Evolutionary conservation across 805 yeast genomes (phyloP).

Genomic region (Tanozyma kutaoensis): DNA sequence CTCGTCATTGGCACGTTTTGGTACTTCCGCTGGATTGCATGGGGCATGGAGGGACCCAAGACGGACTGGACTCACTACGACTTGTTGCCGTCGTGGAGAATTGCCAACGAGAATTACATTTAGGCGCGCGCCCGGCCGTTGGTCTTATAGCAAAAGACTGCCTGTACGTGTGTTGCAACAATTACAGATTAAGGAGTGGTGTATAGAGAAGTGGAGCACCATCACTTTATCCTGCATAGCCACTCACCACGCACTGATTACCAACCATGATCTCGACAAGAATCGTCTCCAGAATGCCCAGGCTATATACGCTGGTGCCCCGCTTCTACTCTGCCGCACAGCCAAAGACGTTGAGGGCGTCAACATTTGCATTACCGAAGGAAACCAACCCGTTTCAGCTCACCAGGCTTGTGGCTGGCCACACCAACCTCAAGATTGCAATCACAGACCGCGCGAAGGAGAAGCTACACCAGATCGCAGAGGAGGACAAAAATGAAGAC

Average conservation of each 20-base stretch:
- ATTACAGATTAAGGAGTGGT: background rate
- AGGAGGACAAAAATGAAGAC: slow-evolving; percentile 40
- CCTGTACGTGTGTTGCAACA: background rate
- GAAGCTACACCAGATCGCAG: slow-evolving; percentile 40
- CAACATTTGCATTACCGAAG: slow-evolving; percentile 17
- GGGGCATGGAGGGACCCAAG: slow-evolving; percentile 60
- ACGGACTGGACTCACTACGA: slow-evolving; percentile 24
- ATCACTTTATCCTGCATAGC: background rate
- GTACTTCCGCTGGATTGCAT: slow-evolving; percentile 53
- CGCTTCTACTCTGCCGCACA: background rate
- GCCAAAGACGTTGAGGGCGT: slow-evolving; percentile 12
- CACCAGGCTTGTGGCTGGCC: no score
- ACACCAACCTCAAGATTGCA: slow-evolving; percentile 30
- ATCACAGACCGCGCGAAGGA: slow-evolving; percentile 33
- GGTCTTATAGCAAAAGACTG: background rate
- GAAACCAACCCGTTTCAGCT: slow-evolving; percentile 5
- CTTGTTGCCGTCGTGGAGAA: slow-evolving; percentile 27
- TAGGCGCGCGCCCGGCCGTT: no score
- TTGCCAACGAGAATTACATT: slow-evolving; percentile 24
- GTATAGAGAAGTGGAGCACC: background rate
- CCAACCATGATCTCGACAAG: slow-evolving; percentile 1
- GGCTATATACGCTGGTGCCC: no score
- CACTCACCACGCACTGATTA: background rate
- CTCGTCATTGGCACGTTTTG: slow-evolving; percentile 44
- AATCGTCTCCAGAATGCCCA: background rate